Evolutionary conservation across 495 filamentous ascomycete species (phyloP), one percentile per base, ranked within the genome.

Genomic region (Neurospora tetrasperma): DNA sequence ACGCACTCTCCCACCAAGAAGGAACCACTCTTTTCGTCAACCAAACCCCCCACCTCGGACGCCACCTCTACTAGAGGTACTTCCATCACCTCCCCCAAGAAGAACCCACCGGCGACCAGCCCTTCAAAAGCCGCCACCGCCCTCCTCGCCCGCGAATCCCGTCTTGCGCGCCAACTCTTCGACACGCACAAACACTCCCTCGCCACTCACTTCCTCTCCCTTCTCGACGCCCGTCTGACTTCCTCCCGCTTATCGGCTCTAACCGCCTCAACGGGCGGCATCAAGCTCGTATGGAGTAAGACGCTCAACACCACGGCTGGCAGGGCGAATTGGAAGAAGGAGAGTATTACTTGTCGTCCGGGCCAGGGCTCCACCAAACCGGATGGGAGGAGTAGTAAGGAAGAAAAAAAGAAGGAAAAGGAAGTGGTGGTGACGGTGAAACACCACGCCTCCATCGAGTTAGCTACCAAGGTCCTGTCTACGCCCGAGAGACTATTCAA

Each of bases 281-380:
- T 98, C 41, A 87, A 86, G 62, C 86, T 98, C 59, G 79, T 87
- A 46, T 99, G 96, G 96, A 92, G 86, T 76, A 94, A 94, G 73
- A 94, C 88, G 18, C 88, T 99, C 39, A 89, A 89, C 70, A 93
- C 90, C 5, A 98, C 96, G 3, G 96, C 96, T 40, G 96, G 96
- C 1, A 87, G 92, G 41, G 95, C 95, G 31, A 90, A 88, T 75
- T 97, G 93, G 93, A 90, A 86, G 74, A 85, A 87, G 27, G 90
- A 91, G 77, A 86, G 83, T 27, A 77, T 88, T 5, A 83, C 80
- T 5, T 6, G 4, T 5, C 38, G 38, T 5, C 38, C 4, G 38
- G 38, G 38, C 38, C 38, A 39, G 38, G 38, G 38, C 5, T 39
- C 38, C 7, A 39, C 38, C 7, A 39, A 39, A 39, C 6, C 38